A percentile compares a stretch with the other conserved stretches of the same genome.
phyloP scores from a whole-genome alignment of 345 rosid genomes.

The Acer campestre region DNA sequence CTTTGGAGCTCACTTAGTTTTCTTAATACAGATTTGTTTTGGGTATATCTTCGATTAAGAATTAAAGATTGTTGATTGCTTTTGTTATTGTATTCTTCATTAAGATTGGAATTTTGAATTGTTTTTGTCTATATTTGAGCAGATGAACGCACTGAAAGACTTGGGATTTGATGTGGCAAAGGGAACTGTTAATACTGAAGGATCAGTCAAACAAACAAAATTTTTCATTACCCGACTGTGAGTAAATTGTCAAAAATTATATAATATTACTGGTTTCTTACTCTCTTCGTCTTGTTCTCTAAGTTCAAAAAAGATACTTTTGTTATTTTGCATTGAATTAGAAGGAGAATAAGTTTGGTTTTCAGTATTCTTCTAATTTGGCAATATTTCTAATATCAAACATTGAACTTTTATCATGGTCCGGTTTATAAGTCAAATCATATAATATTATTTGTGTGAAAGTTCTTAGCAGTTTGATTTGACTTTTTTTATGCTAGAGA shows the following conservation, averaged over 20 bases:
- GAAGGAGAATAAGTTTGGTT: neutral
- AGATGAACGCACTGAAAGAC: slow-evolving; percentile 88
- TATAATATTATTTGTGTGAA: slow-evolving; percentile 6
- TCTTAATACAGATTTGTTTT: no score
- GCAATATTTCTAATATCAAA: neutral
- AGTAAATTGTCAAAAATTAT: slow-evolving; percentile 34
- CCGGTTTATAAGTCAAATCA: neutral
- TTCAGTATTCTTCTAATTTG: no score
- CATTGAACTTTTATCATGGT: neutral
- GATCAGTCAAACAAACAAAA: slow-evolving; percentile 75
- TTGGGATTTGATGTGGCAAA: slow-evolving; percentile 87
- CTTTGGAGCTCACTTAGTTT: neutral
- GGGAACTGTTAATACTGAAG: slow-evolving; percentile 82
- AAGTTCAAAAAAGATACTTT: neutral
- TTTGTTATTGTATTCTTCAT: neutral
- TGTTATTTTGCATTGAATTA: neutral
- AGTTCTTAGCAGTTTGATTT: slow-evolving; percentile 26
- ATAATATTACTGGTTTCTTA: neutral
- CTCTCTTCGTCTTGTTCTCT: neutral
- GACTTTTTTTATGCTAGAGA: slow-evolving; percentile 50
- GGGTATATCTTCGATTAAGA: neutral
- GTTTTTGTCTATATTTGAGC: slow-evolving; percentile 24
- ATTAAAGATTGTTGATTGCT: neutral
- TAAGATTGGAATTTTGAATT: neutral
- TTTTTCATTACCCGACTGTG: slow-evolving; percentile 73